Evolutionary conservation across 257 asterid genomes (phyloP), one percentile per base, ranked within the genome.

Genomic region (Nicotiana attenuata): DNA sequence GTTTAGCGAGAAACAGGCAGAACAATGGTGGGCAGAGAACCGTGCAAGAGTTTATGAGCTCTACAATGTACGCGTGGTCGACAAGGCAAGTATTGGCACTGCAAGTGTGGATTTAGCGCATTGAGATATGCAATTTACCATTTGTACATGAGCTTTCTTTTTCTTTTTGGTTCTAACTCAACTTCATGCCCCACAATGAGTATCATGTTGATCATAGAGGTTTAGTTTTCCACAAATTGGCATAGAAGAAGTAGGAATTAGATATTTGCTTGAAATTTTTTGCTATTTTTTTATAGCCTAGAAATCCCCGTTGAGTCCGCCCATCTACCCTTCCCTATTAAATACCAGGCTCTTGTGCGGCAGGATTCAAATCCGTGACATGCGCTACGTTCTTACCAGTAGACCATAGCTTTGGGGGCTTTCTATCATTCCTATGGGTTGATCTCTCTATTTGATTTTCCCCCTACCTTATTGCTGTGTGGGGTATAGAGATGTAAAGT

Each of bases 1-100:
- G 47, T 92, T 92, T 83, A 92, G 96, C 50, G 97, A 92, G 88
- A 91, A 92, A 88, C 97, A 92, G 82, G 97, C 97, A 14, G 95
- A 89, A 80, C 88, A 89, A 83, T 91, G 97, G 97, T 92, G 97
- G 97, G 93, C 95, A 38, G 97, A 91, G 88, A 91, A 91, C 85
- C 90, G 91, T 81, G 89, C 88, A 71, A 88, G 92, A 89, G 94
- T 92, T 67, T 89, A 90, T 60, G 90, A 88, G 83, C 91, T 78
- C 77, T 91, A 91, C 91, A 92, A 89, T 16, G 92, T 91, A 83
- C 87, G 94, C 29, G 88, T 89, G 91, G 87, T 85, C 31, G 78
- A 92, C 89, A 92, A 88, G 86, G 91, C 92, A 6, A 92, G 95
- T 80, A 84, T 87, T 29, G 92, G 94, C 45, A 87, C 90, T 78